phyloP scores from a whole-genome alignment of 495 filamentous ascomycete species.

The Aspergillus bertholletiae region DNA sequence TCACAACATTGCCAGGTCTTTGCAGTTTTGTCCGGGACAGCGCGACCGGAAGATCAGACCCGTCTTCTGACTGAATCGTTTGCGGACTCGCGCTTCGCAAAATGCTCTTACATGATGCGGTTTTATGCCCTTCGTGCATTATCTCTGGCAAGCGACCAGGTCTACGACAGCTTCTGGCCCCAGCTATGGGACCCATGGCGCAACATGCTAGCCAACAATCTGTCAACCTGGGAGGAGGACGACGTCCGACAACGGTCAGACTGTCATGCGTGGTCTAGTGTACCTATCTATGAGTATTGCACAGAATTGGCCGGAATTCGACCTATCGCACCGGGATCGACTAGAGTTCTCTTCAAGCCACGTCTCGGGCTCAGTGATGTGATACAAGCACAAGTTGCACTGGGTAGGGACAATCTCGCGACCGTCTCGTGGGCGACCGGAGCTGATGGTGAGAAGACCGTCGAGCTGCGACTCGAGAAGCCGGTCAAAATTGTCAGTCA shows the following conservation, averaged over 20 bases:
- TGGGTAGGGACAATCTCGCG: constrained; percentile 26
- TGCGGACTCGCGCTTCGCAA: constrained; percentile 23
- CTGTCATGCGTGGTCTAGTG: constrained; percentile 42
- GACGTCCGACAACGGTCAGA: constrained; percentile 36
- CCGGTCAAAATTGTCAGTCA: constrained; percentile 24
- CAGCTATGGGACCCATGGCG: constrained; percentile 30
- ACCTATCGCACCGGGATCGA: constrained; percentile 19
- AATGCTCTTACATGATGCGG: constrained; percentile 37
- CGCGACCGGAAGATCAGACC: neutral
- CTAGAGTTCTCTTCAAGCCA: constrained; percentile 29
- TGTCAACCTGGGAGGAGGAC: constrained; percentile 41
- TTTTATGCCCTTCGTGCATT: constrained; percentile 38
- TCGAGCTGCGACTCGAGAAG: constrained; percentile 23
- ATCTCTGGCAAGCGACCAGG: constrained; percentile 16
- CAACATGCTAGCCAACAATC: constrained; percentile 30
- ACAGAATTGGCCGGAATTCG: constrained; percentile 31
- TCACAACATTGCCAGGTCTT: constrained; percentile 37
- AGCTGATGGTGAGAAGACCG: constrained; percentile 5
- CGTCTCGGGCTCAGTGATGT: constrained; percentile 20
- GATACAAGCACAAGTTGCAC: constrained; percentile 24
- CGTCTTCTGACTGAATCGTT: constrained; percentile 22
- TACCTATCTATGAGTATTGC: constrained; percentile 38
- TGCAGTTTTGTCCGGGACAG: constrained; percentile 29
- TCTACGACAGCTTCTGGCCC: constrained; percentile 27
- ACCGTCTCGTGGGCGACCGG: constrained; percentile 21